phyloP scores from a whole-genome alignment of 371 early-diverging fungal species.

The Mucor circinelloides region DNA sequence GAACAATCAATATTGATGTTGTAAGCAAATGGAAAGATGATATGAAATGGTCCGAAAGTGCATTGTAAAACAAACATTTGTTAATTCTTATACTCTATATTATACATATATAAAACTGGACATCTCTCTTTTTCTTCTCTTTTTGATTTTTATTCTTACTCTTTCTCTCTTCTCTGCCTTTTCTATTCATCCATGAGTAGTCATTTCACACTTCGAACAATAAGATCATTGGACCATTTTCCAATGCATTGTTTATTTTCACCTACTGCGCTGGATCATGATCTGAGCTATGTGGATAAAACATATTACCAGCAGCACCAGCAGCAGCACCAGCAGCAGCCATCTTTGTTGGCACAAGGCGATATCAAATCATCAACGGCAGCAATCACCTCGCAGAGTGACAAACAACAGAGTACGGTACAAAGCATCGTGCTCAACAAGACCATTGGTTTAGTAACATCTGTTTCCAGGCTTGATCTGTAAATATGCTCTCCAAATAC shows the following conservation, averaged over 20 bases:
- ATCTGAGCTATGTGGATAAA: slow-evolving; percentile 43
- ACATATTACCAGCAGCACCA: slow-evolving; percentile 31
- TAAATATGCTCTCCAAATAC: slow-evolving; percentile 15
- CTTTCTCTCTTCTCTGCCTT: not conserved
- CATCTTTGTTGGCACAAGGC: not conserved
- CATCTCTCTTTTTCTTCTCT: not conserved
- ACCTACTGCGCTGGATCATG: slow-evolving; percentile 34
- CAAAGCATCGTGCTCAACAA: slow-evolving; percentile 24
- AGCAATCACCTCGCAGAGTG: not conserved
- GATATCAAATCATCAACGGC: not conserved
- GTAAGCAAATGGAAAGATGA: slow-evolving; percentile 35
- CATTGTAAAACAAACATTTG: slow-evolving; percentile 19
- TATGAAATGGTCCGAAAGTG: slow-evolving; percentile 31
- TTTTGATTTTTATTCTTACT: not conserved
- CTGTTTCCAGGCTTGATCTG: slow-evolving; percentile 40
- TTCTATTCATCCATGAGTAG: slow-evolving; percentile 18
- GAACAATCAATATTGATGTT: slow-evolving; percentile 39
- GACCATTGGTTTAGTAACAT: slow-evolving; percentile 23
- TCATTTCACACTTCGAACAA: slow-evolving; percentile 16
- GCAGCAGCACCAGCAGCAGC: not conserved
- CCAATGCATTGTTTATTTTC: slow-evolving; percentile 44
- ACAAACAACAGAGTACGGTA: slow-evolving; percentile 13
- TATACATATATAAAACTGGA: not conserved
- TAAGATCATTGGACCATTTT: slow-evolving; percentile 15
- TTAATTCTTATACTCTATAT: not conserved